Evolutionary conservation across 192 early-diverging fungal species (phyloP).

Genomic region (Podila epigama): DNA sequence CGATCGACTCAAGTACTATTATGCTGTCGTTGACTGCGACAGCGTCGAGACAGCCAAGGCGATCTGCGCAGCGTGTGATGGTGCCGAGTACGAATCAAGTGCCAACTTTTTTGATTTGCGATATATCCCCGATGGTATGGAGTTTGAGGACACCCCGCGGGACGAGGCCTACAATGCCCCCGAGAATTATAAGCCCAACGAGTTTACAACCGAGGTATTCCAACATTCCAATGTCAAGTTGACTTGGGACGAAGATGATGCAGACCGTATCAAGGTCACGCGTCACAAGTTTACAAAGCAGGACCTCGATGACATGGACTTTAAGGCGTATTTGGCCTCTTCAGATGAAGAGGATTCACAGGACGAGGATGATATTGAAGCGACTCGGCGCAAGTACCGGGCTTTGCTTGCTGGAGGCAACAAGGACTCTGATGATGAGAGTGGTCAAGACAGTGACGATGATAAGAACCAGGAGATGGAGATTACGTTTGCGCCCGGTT

Average conservation of each 20-base stretch:
- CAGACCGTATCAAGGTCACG: slow-evolving; percentile 79
- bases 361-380: slow-evolving; percentile 65
- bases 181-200: slow-evolving; percentile 72
- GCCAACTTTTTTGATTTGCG: slow-evolving; percentile 95
- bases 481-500: slow-evolving; percentile 94
- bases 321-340: slow-evolving; percentile 86
- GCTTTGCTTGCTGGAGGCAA: slow-evolving; percentile 48
- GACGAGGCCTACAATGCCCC: slow-evolving; percentile 66
- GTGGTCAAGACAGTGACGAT: slow-evolving; percentile 52
- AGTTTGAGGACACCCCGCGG: slow-evolving; percentile 77
- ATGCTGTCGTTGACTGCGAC: slow-evolving; percentile 95
- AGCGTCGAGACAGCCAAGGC: slow-evolving; percentile 79
- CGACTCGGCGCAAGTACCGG: slow-evolving; percentile 54
- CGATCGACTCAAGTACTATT: slow-evolving; percentile 90
- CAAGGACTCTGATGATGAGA: slow-evolving; percentile 47
- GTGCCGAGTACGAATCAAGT: slow-evolving; percentile 88
- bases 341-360: slow-evolving; percentile 70
- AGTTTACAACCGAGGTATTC: slow-evolving; percentile 82
- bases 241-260: slow-evolving; percentile 96
- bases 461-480: slow-evolving; percentile 82
- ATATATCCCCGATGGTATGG: slow-evolving; percentile 91
- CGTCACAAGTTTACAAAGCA: slow-evolving; percentile 87
- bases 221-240: slow-evolving; percentile 94
- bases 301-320: slow-evolving; percentile 91
- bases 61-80: slow-evolving; percentile 87